Evolutionary conservation across 768 basidiomycete genomes (phyloP).

Genomic region (Boletus patriciae): DNA sequence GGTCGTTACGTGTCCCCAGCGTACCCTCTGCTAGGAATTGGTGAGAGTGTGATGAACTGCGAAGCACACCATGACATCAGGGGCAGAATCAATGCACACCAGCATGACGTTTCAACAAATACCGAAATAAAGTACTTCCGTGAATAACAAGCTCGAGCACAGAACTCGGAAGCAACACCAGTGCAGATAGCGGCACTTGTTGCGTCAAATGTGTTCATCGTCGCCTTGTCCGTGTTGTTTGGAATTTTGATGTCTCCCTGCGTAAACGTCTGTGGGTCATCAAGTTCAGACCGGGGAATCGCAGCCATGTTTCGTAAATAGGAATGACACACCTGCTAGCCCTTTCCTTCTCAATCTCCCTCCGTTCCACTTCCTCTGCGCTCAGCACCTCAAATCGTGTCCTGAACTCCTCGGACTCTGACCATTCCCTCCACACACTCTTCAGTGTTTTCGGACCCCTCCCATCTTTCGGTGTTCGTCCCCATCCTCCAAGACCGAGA

Average conservation of each 20-base stretch:
- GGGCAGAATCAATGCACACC: slow-evolving; percentile 12
- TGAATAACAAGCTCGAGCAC: slow-evolving; percentile 4
- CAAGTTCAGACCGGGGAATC: background rate
- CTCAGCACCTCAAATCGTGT: slow-evolving; percentile 86
- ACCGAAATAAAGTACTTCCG: slow-evolving; percentile 23
- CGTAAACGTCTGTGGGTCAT: slow-evolving; percentile 50
- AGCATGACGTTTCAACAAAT: slow-evolving; percentile 23
- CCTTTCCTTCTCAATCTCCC: slow-evolving; percentile 85
- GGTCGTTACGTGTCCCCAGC: slow-evolving; percentile 8
- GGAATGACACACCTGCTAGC: slow-evolving; percentile 56
- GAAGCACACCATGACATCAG: slow-evolving; percentile 10
- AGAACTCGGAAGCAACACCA: slow-evolving; percentile 2
- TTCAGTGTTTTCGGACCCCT: slow-evolving; percentile 77
- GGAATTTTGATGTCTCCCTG: slow-evolving; percentile 67
- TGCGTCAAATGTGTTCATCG: slow-evolving; percentile 24
- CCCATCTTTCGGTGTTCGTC: slow-evolving; percentile 73
- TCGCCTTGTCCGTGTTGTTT: slow-evolving; percentile 45
- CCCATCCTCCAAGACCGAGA: slow-evolving; percentile 71
- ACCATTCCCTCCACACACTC: slow-evolving; percentile 96
- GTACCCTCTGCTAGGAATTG: background rate
- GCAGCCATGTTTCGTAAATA: background rate
- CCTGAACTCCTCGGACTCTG: slow-evolving; percentile 84
- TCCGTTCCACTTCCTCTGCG: slow-evolving; percentile 87
- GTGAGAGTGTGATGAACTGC: slow-evolving; percentile 3
- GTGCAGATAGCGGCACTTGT: slow-evolving; percentile 6